Evolutionary conservation across 2,329 filamentous ascomycete species (phyloP).

Genomic region (Ophiostoma novo-ulmi): DNA sequence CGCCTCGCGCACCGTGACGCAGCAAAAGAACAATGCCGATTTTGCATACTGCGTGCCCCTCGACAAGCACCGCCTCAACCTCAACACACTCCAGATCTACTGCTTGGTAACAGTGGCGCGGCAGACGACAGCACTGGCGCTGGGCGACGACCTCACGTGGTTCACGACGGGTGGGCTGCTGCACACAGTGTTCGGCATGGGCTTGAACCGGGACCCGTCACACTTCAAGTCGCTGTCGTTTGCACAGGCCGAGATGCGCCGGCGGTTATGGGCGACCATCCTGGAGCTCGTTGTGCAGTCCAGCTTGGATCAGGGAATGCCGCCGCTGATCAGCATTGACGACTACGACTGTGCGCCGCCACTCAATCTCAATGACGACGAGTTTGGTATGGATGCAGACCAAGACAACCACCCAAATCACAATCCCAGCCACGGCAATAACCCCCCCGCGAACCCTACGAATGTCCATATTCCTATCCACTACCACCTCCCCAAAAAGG

Average conservation of each 20-base stretch:
- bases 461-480: constrained; percentile 11
- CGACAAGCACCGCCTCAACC: constrained; percentile 25
- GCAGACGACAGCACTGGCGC: constrained; percentile 36
- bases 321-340: constrained; percentile 42
- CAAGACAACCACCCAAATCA: background rate
- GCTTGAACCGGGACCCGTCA: constrained; percentile 53
- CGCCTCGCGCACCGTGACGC: constrained; percentile 22
- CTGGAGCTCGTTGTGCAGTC: constrained; percentile 51
- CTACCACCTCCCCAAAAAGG: background rate
- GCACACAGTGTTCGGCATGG: constrained; percentile 54
- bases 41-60: constrained; percentile 22
- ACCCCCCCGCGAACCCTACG: background rate
- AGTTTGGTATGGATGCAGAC: constrained; percentile 38
- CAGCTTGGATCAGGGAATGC: constrained; percentile 47
- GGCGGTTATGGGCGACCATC: constrained; percentile 53
- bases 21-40: constrained; percentile 15
- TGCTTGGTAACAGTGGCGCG: constrained; percentile 26
- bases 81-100: constrained; percentile 27
- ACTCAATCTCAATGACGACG: constrained; percentile 48
- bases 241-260: constrained; percentile 49
- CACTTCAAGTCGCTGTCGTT: constrained; percentile 45
- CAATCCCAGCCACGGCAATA: background rate
- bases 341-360: constrained; percentile 50
- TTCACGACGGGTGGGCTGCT: constrained; percentile 46
- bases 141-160: constrained; percentile 48